Percentiles rank a stretch among this genome's conserved stretches.
These are phyloP conservation scores for Phyllosticta ampelicida DNA, from an alignment of 2,329 filamentous ascomycete species.

Conservation along the genomic window DNA sequence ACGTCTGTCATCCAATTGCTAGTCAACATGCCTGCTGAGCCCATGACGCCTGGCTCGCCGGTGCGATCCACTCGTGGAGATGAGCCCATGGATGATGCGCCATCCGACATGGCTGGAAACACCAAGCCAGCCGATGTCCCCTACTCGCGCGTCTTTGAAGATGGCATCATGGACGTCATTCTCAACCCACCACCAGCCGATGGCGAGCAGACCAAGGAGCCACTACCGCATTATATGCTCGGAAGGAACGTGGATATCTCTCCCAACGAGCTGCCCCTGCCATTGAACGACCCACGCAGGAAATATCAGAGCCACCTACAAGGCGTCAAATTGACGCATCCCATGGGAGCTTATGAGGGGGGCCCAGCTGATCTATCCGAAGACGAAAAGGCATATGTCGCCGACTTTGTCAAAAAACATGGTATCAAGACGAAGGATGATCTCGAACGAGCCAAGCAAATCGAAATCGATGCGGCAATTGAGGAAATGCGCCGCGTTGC, in stretches of 20 bases:
- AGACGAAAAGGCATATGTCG: slow-evolving; percentile 23
- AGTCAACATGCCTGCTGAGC: slow-evolving; percentile 13
- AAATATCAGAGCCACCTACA: slow-evolving; percentile 33
- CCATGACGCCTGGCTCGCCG: slow-evolving; percentile 17
- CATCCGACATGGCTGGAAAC: slow-evolving; percentile 16
- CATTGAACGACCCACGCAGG: slow-evolving; percentile 32
- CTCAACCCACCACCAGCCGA: slow-evolving; percentile 21
- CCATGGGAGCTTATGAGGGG: slow-evolving; percentile 37
- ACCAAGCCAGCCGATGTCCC: slow-evolving; percentile 28
- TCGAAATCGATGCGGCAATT: slow-evolving; percentile 19
- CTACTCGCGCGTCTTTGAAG: slow-evolving; percentile 36
- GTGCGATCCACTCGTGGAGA: slow-evolving; percentile 22
- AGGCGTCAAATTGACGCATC: slow-evolving; percentile 35
- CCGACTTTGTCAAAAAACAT: slow-evolving; percentile 30
- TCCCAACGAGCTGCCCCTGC: slow-evolving; percentile 30
- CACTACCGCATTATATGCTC: slow-evolving; percentile 18
- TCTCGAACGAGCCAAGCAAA: slow-evolving; percentile 23
- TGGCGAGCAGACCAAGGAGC: slow-evolving; percentile 18
- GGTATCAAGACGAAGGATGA: slow-evolving; percentile 25
- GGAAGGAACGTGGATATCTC: slow-evolving; percentile 20
- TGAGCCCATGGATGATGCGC: slow-evolving; percentile 16
- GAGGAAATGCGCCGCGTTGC: slow-evolving; percentile 23
- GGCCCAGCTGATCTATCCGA: slow-evolving; percentile 29
- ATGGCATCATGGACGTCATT: slow-evolving; percentile 31
- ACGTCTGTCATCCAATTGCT: not conserved